These are phyloP conservation scores for Scenedesmus sp. DNA, from an alignment of 163 green algal species.

Conservation along the genomic window DNA sequence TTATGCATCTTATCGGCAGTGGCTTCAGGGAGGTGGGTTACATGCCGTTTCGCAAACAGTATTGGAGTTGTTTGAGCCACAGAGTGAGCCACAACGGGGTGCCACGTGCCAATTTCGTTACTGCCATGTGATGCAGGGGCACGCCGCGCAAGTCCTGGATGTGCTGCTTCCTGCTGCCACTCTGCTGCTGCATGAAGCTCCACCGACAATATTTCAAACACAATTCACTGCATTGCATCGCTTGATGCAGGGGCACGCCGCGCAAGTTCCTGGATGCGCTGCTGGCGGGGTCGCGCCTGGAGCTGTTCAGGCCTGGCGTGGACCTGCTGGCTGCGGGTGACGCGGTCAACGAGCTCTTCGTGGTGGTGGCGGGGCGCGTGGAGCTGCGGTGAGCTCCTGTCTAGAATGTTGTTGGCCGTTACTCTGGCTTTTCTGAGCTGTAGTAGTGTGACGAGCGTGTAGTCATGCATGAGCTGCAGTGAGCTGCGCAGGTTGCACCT, in stretches of 20 bases:
- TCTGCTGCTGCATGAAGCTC: slow-evolving; percentile 1
- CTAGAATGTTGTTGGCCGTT: not conserved
- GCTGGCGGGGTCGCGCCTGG: slow-evolving; percentile 65
- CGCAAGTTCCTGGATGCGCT: slow-evolving; percentile 72
- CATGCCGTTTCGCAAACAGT: too few relatives aligned
- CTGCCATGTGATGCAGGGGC: not conserved
- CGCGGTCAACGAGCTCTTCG: slow-evolving; percentile 64
- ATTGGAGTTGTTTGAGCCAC: too few relatives aligned
- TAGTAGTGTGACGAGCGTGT: too few relatives aligned
- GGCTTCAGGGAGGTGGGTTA: too few relatives aligned
- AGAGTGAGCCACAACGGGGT: too few relatives aligned
- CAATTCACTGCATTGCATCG: not conserved
- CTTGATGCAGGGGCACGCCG: slow-evolving; percentile 23
- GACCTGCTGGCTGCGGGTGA: slow-evolving; percentile 64
- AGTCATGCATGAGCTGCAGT: too few relatives aligned
- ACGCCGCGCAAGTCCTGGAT: not conserved
- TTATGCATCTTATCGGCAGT: not conserved
- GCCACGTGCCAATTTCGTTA: not conserved
- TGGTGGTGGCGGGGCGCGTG: slow-evolving; percentile 63
- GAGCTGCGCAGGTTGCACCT: too few relatives aligned
- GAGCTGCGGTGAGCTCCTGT: slow-evolving; percentile 43
- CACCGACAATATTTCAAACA: not conserved
- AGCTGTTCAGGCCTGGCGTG: slow-evolving; percentile 75
- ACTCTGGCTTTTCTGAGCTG: not conserved
- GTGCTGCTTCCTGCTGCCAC: slow-evolving; percentile 47